Evolutionary conservation across 179 eudicot species (phyloP).

Genomic region (Monotropa hypopitys): DNA sequence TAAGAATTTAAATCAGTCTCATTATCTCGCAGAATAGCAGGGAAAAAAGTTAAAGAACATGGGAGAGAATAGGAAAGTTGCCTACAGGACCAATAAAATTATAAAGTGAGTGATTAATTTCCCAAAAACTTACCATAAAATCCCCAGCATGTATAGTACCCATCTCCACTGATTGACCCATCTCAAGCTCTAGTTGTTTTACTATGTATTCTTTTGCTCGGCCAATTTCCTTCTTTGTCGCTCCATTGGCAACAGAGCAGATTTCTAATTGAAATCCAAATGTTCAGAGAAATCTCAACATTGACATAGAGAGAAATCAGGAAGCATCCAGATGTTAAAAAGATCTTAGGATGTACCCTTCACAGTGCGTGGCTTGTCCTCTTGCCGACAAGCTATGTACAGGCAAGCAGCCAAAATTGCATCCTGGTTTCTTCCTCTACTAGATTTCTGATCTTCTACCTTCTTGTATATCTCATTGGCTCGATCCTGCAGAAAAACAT

Average conservation of each 20-base stretch:
- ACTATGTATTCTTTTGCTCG: constrained; percentile 86
- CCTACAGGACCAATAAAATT: neutral
- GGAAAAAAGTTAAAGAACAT: neutral
- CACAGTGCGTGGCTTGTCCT: constrained; percentile 93
- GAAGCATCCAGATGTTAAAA: constrained; percentile 24
- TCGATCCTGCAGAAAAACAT: constrained; percentile 46
- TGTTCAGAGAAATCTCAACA: constrained; percentile 39
- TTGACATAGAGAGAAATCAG: constrained; percentile 22
- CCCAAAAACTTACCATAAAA: constrained; percentile 50
- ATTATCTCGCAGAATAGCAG: neutral
- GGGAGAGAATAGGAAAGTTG: neutral
- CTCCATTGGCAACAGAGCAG: constrained; percentile 97
- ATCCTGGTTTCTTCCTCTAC: constrained; percentile 95
- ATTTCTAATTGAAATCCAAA: constrained; percentile 71
- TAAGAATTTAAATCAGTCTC: neutral
- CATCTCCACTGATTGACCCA: constrained; percentile 81
- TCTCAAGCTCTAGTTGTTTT: constrained; percentile 80
- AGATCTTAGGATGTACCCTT: constrained; percentile 51
- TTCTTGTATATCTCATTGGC: constrained; percentile 96
- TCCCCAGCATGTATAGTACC: constrained; percentile 92
- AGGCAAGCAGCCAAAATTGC: constrained; percentile 93
- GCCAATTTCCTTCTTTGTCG: constrained; percentile 88
- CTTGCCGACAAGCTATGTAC: constrained; percentile 91
- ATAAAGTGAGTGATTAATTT: neutral
- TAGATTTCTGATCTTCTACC: constrained; percentile 93